Evolutionary conservation across 2,329 filamentous ascomycete species (phyloP).

Genomic region (Cladophialophora exuberans): DNA sequence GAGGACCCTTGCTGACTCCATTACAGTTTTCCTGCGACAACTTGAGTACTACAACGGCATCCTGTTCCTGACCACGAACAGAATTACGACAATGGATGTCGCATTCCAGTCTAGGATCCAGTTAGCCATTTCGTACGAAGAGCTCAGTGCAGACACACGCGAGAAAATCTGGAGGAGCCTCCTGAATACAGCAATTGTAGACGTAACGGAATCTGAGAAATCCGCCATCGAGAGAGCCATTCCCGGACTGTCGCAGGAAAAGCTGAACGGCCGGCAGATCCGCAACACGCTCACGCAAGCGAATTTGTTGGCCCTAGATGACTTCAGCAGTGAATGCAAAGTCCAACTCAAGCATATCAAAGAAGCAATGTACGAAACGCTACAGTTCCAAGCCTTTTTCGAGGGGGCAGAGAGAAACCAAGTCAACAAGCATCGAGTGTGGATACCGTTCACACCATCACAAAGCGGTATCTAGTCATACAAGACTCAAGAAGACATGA

Average conservation of each 20-base stretch:
- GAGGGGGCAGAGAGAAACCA: neutral
- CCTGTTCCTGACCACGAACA: constrained; percentile 40
- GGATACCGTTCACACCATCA: constrained; percentile 11
- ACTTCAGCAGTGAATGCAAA: constrained; percentile 11
- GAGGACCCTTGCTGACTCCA: no score
- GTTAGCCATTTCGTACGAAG: constrained; percentile 52
- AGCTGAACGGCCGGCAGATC: constrained; percentile 20
- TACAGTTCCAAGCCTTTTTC: constrained; percentile 13
- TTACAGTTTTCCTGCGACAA: constrained; percentile 30
- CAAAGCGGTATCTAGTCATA: no score
- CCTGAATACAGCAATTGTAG: constrained; percentile 7
- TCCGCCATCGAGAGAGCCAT: constrained; percentile 8
- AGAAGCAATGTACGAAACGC: constrained; percentile 6
- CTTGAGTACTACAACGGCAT: constrained; percentile 37
- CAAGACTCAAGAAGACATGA: no score
- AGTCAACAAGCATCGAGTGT: constrained; percentile 3
- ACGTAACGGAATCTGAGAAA: constrained; percentile 9
- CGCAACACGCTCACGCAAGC: constrained; percentile 18
- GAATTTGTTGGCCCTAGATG: neutral
- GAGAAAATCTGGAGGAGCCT: constrained; percentile 8
- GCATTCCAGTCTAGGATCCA: constrained; percentile 44
- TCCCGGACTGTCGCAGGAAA: constrained; percentile 6
- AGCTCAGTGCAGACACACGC: constrained; percentile 35
- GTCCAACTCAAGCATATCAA: constrained; percentile 15
- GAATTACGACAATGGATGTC: constrained; percentile 38